phyloP scores from a whole-genome alignment of 2,329 filamentous ascomycete genomes.

The Fusarium udum region DNA sequence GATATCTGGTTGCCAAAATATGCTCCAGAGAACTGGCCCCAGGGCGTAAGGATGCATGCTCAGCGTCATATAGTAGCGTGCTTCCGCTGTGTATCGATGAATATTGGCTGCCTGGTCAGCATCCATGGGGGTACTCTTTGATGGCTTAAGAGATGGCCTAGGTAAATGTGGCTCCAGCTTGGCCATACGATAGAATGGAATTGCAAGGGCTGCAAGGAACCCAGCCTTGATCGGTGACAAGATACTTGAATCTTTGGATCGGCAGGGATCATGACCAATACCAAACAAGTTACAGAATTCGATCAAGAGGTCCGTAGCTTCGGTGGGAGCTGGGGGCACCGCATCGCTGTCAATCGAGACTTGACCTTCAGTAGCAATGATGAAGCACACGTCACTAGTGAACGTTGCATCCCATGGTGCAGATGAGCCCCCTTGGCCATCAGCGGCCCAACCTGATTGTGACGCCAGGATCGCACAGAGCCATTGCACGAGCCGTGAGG shows the following conservation, averaged over 20 bases:
- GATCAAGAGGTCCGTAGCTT: conserved; percentile 39
- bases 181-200: conserved; percentile 43
- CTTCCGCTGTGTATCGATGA: conserved; percentile 32
- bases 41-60: conserved; percentile 42
- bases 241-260: conserved; percentile 5
- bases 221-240: conserved; percentile 41
- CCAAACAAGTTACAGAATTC: conserved; percentile 42
- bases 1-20: conserved; percentile 46
- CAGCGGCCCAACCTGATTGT: conserved; percentile 33
- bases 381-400: conserved; percentile 27
- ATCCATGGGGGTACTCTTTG: conserved; percentile 5
- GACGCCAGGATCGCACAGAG: conserved; percentile 42
- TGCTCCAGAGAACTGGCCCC: conserved; percentile 45
- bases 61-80: conserved; percentile 46
- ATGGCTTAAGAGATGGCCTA: conserved; percentile 22
- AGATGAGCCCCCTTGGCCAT: conserved; percentile 28
- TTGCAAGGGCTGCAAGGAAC: conserved; percentile 40
- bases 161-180: conserved; percentile 40
- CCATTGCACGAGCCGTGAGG: conserved; percentile 40
- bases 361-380: conserved; percentile 35
- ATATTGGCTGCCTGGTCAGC: conserved; percentile 21
- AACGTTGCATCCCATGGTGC: conserved; percentile 37
- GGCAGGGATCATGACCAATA: conserved; percentile 32
- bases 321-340: conserved; percentile 25
- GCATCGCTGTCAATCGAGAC: conserved; percentile 24